Conservation (phyloP, 176 grass and related monocot genomes). For the Lolium perenne region DNA sequence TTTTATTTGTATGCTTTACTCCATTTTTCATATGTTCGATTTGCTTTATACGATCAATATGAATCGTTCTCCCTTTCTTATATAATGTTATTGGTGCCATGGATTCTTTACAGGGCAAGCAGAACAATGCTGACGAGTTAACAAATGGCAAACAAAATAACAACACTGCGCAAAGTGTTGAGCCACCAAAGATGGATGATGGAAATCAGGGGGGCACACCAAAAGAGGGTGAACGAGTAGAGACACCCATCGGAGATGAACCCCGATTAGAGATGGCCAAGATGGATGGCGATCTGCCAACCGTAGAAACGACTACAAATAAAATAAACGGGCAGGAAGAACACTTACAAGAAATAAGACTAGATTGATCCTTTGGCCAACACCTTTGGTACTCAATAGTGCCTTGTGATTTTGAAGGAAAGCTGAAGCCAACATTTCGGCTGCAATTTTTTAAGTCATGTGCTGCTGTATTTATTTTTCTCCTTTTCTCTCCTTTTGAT, state of each 20-base stretch:
- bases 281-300: slow-evolving; percentile 31
- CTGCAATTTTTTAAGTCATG: slow-evolving; percentile 41
- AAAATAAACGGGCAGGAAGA: slow-evolving; percentile 33
- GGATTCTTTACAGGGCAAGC: slow-evolving; percentile 56
- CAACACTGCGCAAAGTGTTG: slow-evolving; percentile 38
- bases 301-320: not conserved
- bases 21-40: not conserved
- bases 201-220: slow-evolving; percentile 35
- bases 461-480: slow-evolving; percentile 45
- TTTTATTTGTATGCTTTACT: not conserved
- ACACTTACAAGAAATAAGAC: slow-evolving; percentile 52
- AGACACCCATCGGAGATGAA: slow-evolving; percentile 42
- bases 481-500: not conserved
- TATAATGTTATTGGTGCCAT: slow-evolving; percentile 12
- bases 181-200: slow-evolving; percentile 40
- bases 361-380: slow-evolving; percentile 39
- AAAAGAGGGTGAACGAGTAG: slow-evolving; percentile 32
- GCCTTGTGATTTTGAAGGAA: not conserved
- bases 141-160: slow-evolving; percentile 44
- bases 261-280: slow-evolving; percentile 33
- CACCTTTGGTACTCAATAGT: slow-evolving; percentile 31
- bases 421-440: slow-evolving; percentile 13
- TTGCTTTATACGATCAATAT: not conserved
- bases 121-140: slow-evolving; percentile 45
- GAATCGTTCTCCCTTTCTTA: slow-evolving; percentile 23